Base-by-base conservation (phyloP, 2,329 filamentous ascomycete genomes). In the Claviceps capensis region DNA sequence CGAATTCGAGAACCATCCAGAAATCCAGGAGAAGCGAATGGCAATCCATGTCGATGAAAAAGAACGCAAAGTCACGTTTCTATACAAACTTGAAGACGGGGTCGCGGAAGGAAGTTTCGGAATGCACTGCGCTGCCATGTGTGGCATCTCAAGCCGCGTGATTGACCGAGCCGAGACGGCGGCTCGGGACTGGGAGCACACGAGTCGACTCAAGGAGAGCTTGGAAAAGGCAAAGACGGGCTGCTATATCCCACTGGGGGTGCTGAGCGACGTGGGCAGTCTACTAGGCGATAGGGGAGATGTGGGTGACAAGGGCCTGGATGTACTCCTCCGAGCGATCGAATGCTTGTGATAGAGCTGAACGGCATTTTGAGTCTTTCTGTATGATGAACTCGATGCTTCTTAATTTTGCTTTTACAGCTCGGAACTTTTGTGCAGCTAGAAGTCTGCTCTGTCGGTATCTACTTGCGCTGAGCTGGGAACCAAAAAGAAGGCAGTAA, bases 51-150 rank as follows among this genome's bases (percentile, higher is more conserved):
- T 98, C 1, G 91, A 98, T 57, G 86, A 93, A 4, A 79, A 77
- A 47, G 78, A 88, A 53, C 79, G 88, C 23, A 82, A 83, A n/a
- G 83, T 98, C n/a, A 96, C 91, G 0, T 98, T 98, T 70, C 67
- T 98, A 52, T 98, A 98, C 72, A 90, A 88, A 62, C 78, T 98
- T 0, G 93, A 97, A 67, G 80, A 88, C 14, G 93, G 93, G 1
- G 88, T 97, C 9, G 93, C 93, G 0, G 90, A 97, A 67, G 93
- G 93, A 16, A 95, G 88, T 62, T 98, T 97, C 63, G 93, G 93
- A 61, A 98, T 98, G 93, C 93, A 98, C 67, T 98, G 93, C 64
- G 93, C 93, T 1, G 85, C 88, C 54, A 98, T 98, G 93, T 98
- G 93, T 61, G 93, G 93, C 1, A 97, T 98, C 57, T 81, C 88